Base-by-base conservation (phyloP, 164 flowering plant species). In the Tinospora cordifolia region DNA sequence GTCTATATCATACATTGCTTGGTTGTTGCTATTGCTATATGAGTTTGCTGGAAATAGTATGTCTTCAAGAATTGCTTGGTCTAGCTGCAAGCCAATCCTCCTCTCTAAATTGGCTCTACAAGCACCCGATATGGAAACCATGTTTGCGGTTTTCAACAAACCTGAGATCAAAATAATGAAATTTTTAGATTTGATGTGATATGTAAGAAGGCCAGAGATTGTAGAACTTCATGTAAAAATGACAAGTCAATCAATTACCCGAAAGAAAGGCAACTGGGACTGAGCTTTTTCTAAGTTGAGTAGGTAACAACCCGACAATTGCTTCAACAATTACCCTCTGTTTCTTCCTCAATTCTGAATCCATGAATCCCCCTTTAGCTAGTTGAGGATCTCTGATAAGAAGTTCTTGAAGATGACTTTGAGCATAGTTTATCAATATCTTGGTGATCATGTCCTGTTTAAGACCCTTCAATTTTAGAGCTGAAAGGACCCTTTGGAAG, bases 21-120 rank as follows among this genome's bases (percentile, higher is more conserved):
- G 74, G 69, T 83, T 75, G 74, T 86, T 83, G 75, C 68, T 82
- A 77, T 67, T 84, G 41, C 92, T 86, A 63, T 79, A 77, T 41
- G 86, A 75, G 69, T 77, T 84, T n/a, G 87, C 74, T 0, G 98
- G 97, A 46, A 95, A 87, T 25, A 95, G 86, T 58, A 95, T 85
- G 82, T 95, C 99, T 76, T 92, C 99, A 25, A 95, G 91, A 73
- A 95, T 90, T 11, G 98, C 99, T 75, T 95, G 97, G 72, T 95
- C 98, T n/a, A 95, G 83, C 62, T 89, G 97, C 75, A 90, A 75
- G 2, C 98, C 96, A 2, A 95, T 89, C 70, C 99, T 76, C 75
- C 92, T 80, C 82, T 95, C 99, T 59, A 95, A 71, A 72, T 95
- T 94, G 6, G 96, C 79, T 75, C 84, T 84, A 79, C 98, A 92